A percentile compares a stretch with the other conserved stretches of the same genome.
Evolutionary conservation across 192 early-diverging fungal species (phyloP).

Genomic region (Coemansia sp.): DNA sequence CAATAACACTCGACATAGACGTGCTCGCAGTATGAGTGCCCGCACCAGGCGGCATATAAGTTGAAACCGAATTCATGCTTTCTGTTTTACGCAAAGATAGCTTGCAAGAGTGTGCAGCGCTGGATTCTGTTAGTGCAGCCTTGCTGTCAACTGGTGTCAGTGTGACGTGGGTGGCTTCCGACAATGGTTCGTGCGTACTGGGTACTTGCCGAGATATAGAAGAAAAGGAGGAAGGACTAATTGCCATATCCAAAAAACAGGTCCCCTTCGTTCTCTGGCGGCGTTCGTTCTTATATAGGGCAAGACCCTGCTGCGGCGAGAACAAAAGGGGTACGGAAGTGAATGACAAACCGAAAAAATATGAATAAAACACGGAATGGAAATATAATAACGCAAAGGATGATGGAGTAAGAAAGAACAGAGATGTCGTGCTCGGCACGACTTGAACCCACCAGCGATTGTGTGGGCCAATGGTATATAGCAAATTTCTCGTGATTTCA

Average conservation of each 20-base stretch:
- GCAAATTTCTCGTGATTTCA: neutral
- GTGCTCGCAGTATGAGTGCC: neutral
- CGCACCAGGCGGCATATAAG: conserved; percentile 1
- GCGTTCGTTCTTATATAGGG: neutral
- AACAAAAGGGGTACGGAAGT: neutral
- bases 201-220: conserved; percentile 2
- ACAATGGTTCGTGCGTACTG: neutral
- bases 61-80: neutral
- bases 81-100: neutral
- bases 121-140: no score
- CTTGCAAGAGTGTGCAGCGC: no score
- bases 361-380: neutral
- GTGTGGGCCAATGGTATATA: neutral
- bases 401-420: neutral
- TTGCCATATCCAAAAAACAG: conserved; percentile 9
- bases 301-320: neutral
- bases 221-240: conserved; percentile 6
- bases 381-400: neutral
- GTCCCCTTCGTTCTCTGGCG: neutral
- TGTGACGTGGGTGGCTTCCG: neutral
- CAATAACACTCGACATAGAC: neutral
- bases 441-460: neutral
- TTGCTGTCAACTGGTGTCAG: neutral
- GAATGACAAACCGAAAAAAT: neutral
- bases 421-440: neutral